Conservation (phyloP, 495 filamentous ascomycete species). For the Daldinia grandis region DNA sequence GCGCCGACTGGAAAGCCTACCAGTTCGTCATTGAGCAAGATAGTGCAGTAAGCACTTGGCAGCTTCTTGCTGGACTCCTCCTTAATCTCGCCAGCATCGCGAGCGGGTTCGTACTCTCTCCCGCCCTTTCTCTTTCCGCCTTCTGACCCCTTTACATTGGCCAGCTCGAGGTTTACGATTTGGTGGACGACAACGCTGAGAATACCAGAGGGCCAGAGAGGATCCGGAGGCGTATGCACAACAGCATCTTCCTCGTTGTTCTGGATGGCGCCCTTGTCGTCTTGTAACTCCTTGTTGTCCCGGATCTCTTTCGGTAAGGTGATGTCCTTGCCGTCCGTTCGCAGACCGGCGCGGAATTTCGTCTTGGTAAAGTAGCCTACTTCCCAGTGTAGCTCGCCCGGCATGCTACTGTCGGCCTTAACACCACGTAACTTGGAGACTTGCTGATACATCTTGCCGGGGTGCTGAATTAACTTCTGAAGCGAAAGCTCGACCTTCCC, state of each 20-base stretch:
- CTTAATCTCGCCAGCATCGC: conserved; percentile 81
- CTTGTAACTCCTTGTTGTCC: conserved; percentile 80
- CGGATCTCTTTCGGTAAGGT: conserved; percentile 75
- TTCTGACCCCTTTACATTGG: conserved; percentile 77
- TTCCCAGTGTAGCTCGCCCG: conserved; percentile 93
- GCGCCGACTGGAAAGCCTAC: conserved; percentile 50
- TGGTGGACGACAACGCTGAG: conserved; percentile 87
- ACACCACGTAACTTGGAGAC: conserved; percentile 84
- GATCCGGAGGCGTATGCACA: conserved; percentile 89
- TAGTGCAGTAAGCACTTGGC: conserved; percentile 91
- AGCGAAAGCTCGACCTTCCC: conserved; percentile 94
- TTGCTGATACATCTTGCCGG: conserved; percentile 89
- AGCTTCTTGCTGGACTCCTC: conserved; percentile 81
- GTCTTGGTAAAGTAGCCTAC: conserved; percentile 94
- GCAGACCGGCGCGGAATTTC: conserved; percentile 78
- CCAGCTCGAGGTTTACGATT: conserved; percentile 90
- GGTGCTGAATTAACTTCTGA: conserved; percentile 92
- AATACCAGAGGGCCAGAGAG: conserved; percentile 90
- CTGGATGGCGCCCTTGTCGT: conserved; percentile 84
- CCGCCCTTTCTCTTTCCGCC: conserved; percentile 71
- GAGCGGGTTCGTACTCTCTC: conserved; percentile 88
- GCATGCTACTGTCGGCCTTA: conserved; percentile 86
- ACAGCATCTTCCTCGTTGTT: conserved; percentile 82
- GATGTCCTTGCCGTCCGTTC: conserved; percentile 85
- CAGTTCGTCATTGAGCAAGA: conserved; percentile 86